Conservation (phyloP, 495 filamentous ascomycete genomes). For the Penicillium manginii region DNA sequence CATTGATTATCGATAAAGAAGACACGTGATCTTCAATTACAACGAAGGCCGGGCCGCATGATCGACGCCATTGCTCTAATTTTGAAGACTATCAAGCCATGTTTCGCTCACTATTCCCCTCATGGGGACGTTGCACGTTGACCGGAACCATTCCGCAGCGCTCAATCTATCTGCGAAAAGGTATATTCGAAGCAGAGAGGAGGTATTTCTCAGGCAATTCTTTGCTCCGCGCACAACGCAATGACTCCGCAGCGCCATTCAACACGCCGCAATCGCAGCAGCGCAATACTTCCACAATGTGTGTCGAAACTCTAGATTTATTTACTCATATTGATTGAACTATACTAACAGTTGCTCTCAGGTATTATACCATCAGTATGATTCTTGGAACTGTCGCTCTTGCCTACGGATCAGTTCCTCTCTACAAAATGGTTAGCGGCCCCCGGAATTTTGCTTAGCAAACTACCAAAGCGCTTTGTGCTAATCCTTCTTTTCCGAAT, state of each 20-base stretch:
- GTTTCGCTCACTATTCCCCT: slow-evolving; percentile 37
- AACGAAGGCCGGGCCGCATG: background rate
- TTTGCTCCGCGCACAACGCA: slow-evolving; percentile 29
- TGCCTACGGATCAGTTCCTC: slow-evolving; percentile 92
- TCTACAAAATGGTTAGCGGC: slow-evolving; percentile 88
- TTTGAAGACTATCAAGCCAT: slow-evolving; percentile 27
- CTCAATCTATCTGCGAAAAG: slow-evolving; percentile 17
- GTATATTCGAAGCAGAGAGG: slow-evolving; percentile 29
- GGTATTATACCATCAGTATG: slow-evolving; percentile 82
- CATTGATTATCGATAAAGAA: background rate
- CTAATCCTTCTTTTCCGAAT: background rate
- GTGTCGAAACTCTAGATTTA: slow-evolving; percentile 8
- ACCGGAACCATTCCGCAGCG: slow-evolving; percentile 19
- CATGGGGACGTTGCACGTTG: slow-evolving; percentile 29
- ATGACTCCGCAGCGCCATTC: slow-evolving; percentile 40
- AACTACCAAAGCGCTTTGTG: slow-evolving; percentile 1
- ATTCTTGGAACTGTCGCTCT: slow-evolving; percentile 90
- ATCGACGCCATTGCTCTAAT: slow-evolving; percentile 10
- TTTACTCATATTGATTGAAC: background rate
- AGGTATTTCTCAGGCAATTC: slow-evolving; percentile 46
- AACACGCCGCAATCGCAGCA: slow-evolving; percentile 46
- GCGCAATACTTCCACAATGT: slow-evolving; percentile 51
- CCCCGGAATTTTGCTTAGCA: background rate
- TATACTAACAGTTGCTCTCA: slow-evolving; percentile 32
- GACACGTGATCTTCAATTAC: background rate